Percentiles rank a stretch among this genome's conserved stretches.
Evolutionary conservation across 2,329 filamentous ascomycete genomes (phyloP).

Genomic region (Paracamarosporium sp.): DNA sequence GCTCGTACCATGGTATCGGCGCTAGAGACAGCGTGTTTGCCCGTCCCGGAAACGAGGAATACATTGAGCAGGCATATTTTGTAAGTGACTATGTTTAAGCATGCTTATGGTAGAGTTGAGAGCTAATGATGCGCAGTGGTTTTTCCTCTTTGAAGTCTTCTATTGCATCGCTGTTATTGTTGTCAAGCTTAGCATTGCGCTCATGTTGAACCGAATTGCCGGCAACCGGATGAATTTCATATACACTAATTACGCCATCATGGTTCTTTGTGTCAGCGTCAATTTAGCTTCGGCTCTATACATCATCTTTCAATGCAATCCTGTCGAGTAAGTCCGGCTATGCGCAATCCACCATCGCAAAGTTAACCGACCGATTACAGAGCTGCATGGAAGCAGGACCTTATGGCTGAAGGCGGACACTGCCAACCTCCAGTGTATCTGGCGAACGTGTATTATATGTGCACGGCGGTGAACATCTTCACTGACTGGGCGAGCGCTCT

Average conservation of each 20-base stretch:
- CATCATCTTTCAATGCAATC: slow-evolving; percentile 46
- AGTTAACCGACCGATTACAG: background rate
- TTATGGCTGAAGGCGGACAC: slow-evolving; percentile 30
- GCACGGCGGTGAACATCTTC: slow-evolving; percentile 45
- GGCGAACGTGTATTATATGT: slow-evolving; percentile 43
- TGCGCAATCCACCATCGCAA: background rate
- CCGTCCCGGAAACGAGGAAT: slow-evolving; percentile 18
- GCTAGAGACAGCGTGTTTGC: slow-evolving; percentile 30
- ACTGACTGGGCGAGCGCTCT: slow-evolving; percentile 47
- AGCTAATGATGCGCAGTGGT: slow-evolving; percentile 31
- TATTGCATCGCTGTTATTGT: slow-evolving; percentile 46
- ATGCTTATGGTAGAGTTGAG: background rate
- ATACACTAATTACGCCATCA: slow-evolving; percentile 35
- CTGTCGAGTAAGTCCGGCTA: slow-evolving; percentile 26
- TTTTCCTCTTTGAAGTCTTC: slow-evolving; percentile 47
- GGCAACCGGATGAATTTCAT: slow-evolving; percentile 32
- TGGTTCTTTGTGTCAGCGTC: slow-evolving; percentile 36
- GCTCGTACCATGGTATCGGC: slow-evolving; percentile 41
- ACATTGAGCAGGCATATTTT: slow-evolving; percentile 18
- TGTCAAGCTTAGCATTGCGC: slow-evolving; percentile 46
- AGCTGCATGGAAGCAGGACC: slow-evolving; percentile 33
- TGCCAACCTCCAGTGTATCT: slow-evolving; percentile 33
- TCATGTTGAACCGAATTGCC: slow-evolving; percentile 45
- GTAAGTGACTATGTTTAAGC: slow-evolving; percentile 17
- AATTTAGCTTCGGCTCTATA: slow-evolving; percentile 42